Evolutionary conservation across 1,284 basidiomycete species (phyloP).

Genomic region (Cutaneotrichosporon sp.): DNA sequence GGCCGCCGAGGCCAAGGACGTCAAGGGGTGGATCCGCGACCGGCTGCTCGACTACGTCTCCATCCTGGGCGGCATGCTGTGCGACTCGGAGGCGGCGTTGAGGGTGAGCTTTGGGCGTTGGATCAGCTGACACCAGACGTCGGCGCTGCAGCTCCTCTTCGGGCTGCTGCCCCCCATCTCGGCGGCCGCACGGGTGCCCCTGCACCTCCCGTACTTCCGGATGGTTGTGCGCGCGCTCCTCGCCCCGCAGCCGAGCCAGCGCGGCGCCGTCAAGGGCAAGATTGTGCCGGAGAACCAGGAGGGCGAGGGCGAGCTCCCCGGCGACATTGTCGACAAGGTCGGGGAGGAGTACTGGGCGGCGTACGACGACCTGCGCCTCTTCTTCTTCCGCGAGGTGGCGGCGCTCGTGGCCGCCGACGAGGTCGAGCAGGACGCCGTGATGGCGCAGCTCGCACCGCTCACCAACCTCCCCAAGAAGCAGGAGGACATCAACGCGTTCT

Average conservation of each 20-base stretch:
- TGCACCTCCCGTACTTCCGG: conserved; percentile 45
- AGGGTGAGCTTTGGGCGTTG: conserved; percentile 57
- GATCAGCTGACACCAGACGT: conserved; percentile 58
- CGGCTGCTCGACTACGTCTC: conserved; percentile 67
- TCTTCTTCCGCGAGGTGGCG: conserved; percentile 84
- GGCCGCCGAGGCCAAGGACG: conserved; percentile 39
- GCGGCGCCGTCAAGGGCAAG: conserved; percentile 43
- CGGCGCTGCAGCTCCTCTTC: conserved; percentile 73
- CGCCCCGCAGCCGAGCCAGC: conserved; percentile 39
- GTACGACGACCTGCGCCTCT: conserved; percentile 80
- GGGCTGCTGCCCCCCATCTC: conserved; percentile 78
- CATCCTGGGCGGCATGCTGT: conserved; percentile 67
- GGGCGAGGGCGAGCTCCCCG: conserved; percentile 61
- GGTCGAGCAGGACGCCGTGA: conserved; percentile 62
- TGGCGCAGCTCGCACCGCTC: conserved; percentile 74
- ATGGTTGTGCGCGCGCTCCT: conserved; percentile 44
- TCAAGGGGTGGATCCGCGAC: conserved; percentile 74
- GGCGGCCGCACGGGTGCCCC: conserved; percentile 58
- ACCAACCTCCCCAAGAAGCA: conserved; percentile 76
- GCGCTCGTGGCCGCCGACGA: conserved; percentile 10
- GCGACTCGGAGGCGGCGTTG: conserved; percentile 68
- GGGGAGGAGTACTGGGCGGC: conserved; percentile 54
- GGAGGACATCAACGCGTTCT: conserved; percentile 80
- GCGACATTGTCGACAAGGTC: conserved; percentile 60
- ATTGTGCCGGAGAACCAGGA: conserved; percentile 31